Conservation (phyloP, 1,139 yeast species). For the Blastobotrys ciferrii region DNA sequence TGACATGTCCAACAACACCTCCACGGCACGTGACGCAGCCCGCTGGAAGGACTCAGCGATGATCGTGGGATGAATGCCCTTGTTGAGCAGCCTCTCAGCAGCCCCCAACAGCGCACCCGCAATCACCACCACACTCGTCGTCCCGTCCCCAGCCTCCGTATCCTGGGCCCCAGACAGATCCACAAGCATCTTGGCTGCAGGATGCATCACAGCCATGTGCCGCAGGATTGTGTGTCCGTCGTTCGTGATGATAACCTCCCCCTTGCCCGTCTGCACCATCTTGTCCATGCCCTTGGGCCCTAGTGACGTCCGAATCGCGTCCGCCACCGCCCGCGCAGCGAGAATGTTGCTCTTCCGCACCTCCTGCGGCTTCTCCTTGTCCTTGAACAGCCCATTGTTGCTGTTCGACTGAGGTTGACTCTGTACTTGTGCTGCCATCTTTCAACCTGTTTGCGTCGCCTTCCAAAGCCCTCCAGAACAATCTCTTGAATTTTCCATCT, state of each 20-base stretch:
- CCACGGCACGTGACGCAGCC: conserved; percentile 87
- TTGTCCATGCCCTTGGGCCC: conserved; percentile 99
- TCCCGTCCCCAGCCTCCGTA: conserved; percentile 98
- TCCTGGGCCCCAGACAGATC: conserved; percentile 98
- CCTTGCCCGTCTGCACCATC: conserved; percentile 87
- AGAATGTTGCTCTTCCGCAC: conserved; percentile 89
- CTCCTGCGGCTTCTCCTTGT: conserved; percentile 96
- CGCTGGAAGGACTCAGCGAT: conserved; percentile 94
- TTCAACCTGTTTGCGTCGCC: conserved; percentile 11
- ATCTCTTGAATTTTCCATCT: background rate
- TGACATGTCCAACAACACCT: conserved; percentile 80
- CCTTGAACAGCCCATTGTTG: conserved; percentile 86
- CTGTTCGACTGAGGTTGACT: conserved; percentile 41
- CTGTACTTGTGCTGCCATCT: conserved; percentile 24
- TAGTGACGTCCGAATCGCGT: conserved; percentile 93
- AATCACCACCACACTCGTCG: conserved; percentile 93
- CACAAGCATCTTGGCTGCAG: conserved; percentile 97
- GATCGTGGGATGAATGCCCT: conserved; percentile 94
- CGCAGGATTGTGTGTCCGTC: conserved; percentile 94
- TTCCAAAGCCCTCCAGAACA: background rate
- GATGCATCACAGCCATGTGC: conserved; percentile 94
- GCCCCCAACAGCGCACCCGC: conserved; percentile 95
- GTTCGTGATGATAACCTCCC: conserved; percentile 91
- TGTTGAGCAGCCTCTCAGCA: conserved; percentile 81
- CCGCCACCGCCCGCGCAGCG: conserved; percentile 97